Conservation (phyloP, 331 rosid species). For the Arachis monticola region DNA sequence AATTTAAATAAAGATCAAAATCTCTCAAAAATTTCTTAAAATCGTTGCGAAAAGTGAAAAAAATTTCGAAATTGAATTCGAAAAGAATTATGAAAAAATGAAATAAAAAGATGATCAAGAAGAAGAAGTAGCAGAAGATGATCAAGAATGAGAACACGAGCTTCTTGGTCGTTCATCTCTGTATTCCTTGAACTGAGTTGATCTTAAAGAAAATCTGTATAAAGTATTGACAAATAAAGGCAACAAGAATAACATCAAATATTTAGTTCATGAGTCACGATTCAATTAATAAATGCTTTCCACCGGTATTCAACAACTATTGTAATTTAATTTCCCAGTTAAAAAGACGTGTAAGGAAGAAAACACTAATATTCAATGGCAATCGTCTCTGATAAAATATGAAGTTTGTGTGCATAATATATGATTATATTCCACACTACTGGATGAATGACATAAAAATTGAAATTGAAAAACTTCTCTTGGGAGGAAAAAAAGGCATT, state of each 20-base stretch:
- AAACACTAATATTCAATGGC: background rate
- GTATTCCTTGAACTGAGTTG: constrained; percentile 65
- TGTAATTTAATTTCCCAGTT: constrained; percentile 10
- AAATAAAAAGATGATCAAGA: no score
- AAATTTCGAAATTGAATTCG: no score
- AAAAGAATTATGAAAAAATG: no score
- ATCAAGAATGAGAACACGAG: constrained; percentile 54
- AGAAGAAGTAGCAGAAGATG: no score
- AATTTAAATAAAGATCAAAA: no score
- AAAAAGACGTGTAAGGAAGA: constrained; percentile 20
- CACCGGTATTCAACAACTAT: constrained; percentile 21
- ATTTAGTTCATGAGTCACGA: constrained; percentile 6
- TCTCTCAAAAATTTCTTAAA: no score
- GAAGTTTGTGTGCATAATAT: constrained; percentile 28
- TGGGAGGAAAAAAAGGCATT: background rate
- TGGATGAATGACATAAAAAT: background rate
- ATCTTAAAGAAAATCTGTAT: constrained; percentile 89
- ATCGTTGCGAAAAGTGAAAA: no score
- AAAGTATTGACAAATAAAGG: constrained; percentile 41
- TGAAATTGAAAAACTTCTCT: background rate
- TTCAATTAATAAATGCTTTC: constrained; percentile 25
- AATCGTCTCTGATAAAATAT: constrained; percentile 7
- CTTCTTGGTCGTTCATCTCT: constrained; percentile 61
- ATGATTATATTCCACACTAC: background rate
- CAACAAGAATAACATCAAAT: background rate